Percentiles rank a stretch among this genome's conserved stretches.
These are phyloP conservation scores for Hymenoscyphus salicellus DNA, from an alignment of 2,329 filamentous ascomycete species.

Conservation along the genomic window DNA sequence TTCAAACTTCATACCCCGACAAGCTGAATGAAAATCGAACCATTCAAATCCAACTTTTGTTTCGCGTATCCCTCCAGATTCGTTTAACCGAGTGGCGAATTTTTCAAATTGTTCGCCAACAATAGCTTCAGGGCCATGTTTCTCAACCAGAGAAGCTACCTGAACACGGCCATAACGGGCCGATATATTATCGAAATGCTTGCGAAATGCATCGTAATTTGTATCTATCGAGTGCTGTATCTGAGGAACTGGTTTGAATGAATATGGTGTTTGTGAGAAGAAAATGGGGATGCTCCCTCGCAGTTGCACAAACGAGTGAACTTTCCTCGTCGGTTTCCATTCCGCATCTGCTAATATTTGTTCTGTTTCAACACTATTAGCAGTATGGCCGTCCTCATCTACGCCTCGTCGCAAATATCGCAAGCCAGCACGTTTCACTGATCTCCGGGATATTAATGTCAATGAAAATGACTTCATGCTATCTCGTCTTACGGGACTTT, in stretches of 20 bases:
- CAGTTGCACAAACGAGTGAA: slow-evolving; percentile 82
- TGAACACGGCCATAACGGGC: slow-evolving; percentile 74
- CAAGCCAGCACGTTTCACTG: slow-evolving; percentile 79
- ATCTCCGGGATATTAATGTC: slow-evolving; percentile 89
- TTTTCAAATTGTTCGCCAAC: slow-evolving; percentile 77
- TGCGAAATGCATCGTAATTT: slow-evolving; percentile 74
- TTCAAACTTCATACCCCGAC: slow-evolving; percentile 96
- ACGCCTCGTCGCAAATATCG: slow-evolving; percentile 87
- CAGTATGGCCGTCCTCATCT: slow-evolving; percentile 82
- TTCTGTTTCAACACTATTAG: slow-evolving; percentile 92
- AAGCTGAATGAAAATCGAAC: slow-evolving; percentile 95
- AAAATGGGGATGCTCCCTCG: slow-evolving; percentile 91
- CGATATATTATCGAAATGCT: slow-evolving; percentile 71
- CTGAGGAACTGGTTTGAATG: slow-evolving; percentile 80
- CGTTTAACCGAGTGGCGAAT: slow-evolving; percentile 64
- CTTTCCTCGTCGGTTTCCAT: slow-evolving; percentile 60
- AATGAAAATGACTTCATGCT: slow-evolving; percentile 49
- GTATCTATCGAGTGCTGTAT: slow-evolving; percentile 76
- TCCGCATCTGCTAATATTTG: slow-evolving; percentile 76
- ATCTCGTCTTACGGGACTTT: slow-evolving; percentile 5
- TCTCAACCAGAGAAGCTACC: slow-evolving; percentile 82
- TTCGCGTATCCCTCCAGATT: slow-evolving; percentile 50
- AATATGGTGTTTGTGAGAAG: slow-evolving; percentile 93
- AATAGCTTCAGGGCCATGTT: slow-evolving; percentile 74
- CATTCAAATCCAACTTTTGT: slow-evolving; percentile 72